A percentile compares a stretch with the other conserved stretches of the same genome.
Conservation (phyloP, 352 stramenopile species). For the Blastocystis sp. region DNA sequence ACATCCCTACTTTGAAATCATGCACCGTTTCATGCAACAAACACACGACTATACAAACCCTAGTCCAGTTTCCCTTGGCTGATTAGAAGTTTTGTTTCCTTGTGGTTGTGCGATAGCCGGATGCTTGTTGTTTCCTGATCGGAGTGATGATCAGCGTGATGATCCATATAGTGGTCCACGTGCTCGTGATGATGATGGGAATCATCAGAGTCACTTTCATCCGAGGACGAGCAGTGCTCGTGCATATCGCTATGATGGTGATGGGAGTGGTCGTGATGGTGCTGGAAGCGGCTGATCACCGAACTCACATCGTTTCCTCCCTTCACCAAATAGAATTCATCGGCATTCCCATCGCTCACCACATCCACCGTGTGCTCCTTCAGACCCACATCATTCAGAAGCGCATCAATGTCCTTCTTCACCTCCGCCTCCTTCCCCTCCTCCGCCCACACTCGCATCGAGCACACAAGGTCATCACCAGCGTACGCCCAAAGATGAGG, state of each 20-base stretch:
- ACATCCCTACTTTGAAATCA: too few species aligned
- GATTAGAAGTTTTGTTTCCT: constrained; percentile 3
- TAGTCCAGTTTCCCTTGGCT: constrained; percentile 20
- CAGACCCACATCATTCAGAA: background rate
- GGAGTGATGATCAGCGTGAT: background rate
- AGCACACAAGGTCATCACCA: background rate
- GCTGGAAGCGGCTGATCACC: too few species aligned
- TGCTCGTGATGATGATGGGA: background rate
- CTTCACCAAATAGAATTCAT: background rate
- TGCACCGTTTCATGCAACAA: too few species aligned
- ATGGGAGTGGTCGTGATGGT: too few species aligned
- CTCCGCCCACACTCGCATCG: constrained; percentile 1
- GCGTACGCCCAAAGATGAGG: background rate
- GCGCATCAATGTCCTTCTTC: background rate
- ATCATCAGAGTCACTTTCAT: background rate
- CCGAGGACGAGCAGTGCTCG: background rate
- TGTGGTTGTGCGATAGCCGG: background rate
- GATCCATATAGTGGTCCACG: background rate
- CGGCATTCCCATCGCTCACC: background rate
- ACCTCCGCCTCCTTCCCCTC: constrained; percentile 9
- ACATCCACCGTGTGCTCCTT: background rate
- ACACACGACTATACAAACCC: background rate
- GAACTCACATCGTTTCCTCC: background rate
- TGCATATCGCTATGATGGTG: too few species aligned
- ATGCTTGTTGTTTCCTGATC: background rate